Evolutionary conservation across 306 rosid species (phyloP), one percentile per base, ranked within the genome.

Genomic region (Morella rubra): DNA sequence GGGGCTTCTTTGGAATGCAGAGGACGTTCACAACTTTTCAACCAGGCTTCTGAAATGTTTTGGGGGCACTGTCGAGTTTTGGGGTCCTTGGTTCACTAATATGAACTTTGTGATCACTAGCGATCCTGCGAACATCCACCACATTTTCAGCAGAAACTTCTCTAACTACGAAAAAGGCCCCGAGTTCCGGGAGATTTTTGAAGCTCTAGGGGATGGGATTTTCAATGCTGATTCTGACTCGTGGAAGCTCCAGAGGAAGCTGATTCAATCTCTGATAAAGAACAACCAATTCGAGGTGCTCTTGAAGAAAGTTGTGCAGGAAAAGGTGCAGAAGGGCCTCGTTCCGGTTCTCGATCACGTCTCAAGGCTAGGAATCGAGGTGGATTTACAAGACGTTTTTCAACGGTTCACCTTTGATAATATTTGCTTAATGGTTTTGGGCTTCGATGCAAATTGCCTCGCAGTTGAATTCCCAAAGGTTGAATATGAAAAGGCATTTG

Each of bases 201-300:
- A 81, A 15, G 44, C 78, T 42, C n/a, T 81, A 0, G 87, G 87
- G 55, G 83, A 84, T 19, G 87, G 87, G 49, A 74, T 84, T 65
- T 78, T 84, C 69, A 64, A 18, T 54, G 20, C 76, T 8, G 85
- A 84, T 42, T 55, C 76, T 0, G 73, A 77, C 5, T 69, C 53
- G 2, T 84, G 87, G 87, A 81, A 37, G 37, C 20, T 0, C 24
- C 80, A 84, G 55, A 75, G 83, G 10, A 74, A 40, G 24, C 24
- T 70, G 49, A 54, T 80, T 8, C 82, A 81, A 8, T 47, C 68
- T 0, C 47, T 72, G 80, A 27, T 69, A 1, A 40, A 4, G 1
- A 64, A 55, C 0, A 41, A 11, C 14, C 74, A 68, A 16, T 69
- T 69, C 22, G 61, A 69, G 18, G 0, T 16, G 6, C 75, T 74